Evolutionary conservation across 345 rosid species (phyloP).

Genomic region (Eutrema japonicum): DNA sequence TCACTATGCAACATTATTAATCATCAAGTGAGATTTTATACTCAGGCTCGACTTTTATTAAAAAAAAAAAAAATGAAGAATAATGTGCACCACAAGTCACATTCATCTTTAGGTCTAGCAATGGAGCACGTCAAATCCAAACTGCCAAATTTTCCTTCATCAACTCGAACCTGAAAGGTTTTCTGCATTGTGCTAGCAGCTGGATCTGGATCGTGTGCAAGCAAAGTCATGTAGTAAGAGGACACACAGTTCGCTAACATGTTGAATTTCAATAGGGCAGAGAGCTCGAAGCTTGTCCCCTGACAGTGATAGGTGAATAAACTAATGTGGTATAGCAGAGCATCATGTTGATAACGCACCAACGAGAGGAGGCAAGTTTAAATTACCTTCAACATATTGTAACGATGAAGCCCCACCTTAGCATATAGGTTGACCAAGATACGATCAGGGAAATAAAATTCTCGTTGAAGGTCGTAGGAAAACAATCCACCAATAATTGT

Average conservation of each 20-base stretch:
- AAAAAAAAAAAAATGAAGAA: not conserved
- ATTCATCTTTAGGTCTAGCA: not conserved
- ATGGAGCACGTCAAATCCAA: not conserved
- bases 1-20: conserved; percentile 4
- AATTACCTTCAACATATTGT: conserved; percentile 9
- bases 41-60: not conserved
- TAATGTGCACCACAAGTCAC: not conserved
- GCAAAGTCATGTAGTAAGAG: conserved; percentile 1
- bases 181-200: not conserved
- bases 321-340: no score
- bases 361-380: not conserved
- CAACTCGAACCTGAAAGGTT: conserved; percentile 21
- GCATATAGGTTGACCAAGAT: not conserved
- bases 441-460: no score
- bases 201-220: not conserved
- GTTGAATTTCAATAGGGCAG: no score
- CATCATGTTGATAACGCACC: not conserved
- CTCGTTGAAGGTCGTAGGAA: no score
- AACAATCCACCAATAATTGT: not conserved
- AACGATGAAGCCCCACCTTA: conserved; percentile 8
- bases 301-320: no score
- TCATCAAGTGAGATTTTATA: not conserved
- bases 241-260: not conserved
- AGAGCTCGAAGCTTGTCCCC: no score
- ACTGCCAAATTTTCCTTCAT: not conserved